Conservation (phyloP, 768 basidiomycete genomes). For the Mycena rebaudengoi region DNA sequence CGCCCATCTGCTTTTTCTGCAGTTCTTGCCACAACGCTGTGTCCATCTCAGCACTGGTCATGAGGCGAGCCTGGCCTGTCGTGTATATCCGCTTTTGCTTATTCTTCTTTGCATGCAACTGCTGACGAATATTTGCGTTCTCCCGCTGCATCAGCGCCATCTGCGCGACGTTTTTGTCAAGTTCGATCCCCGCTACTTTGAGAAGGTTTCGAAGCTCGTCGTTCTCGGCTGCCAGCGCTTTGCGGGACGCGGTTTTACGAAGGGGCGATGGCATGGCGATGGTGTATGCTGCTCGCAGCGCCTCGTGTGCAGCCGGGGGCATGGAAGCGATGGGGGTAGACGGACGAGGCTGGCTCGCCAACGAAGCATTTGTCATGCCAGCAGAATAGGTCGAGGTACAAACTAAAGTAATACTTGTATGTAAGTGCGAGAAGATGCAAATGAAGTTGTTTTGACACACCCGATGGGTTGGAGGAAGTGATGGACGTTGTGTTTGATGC, state of each 20-base stretch:
- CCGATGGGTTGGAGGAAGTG: not conserved
- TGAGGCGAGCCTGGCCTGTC: not conserved
- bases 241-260: not conserved
- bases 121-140: not conserved
- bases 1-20: not conserved
- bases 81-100: not conserved
- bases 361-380: not conserved
- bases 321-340: not conserved
- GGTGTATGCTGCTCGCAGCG: not conserved
- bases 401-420: no score
- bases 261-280: not conserved
- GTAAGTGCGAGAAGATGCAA: no score
- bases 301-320: not conserved
- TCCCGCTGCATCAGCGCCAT: not conserved
- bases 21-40: not conserved
- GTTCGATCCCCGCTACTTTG: not conserved
- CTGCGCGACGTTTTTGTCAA: not conserved
- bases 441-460: no score
- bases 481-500: not conserved
- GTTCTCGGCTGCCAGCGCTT: constrained; percentile 7
- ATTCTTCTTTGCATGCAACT: not conserved
- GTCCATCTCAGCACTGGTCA: not conserved
- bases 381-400: not conserved
- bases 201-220: not conserved
- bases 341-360: not conserved